Base-by-base conservation (phyloP, 2,329 filamentous ascomycete species). In the Elsinoe fawcettii region DNA sequence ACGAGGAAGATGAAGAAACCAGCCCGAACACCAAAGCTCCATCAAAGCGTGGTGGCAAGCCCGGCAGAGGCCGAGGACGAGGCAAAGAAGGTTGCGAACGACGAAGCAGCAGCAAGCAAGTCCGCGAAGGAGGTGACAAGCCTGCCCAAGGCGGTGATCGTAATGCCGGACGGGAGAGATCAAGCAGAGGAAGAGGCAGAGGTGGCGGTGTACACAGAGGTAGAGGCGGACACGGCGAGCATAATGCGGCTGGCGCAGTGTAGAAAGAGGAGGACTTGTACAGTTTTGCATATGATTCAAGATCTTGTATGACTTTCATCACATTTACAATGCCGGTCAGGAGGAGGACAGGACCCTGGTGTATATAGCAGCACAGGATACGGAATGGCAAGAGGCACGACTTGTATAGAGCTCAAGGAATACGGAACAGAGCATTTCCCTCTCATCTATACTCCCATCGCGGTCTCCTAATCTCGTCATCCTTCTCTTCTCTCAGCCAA, bases 1-100 rank as follows among this genome's bases (percentile, higher is more conserved):
- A 86, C 63, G 83, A 79, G 63, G 76, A 74, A 11, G 73, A 74
- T 56, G 74, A 62, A 46, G 66, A 63, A 11, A 25, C 22, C n/a
- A 25, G 9, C 41, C 6, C 41, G 2, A 44, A 11, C 20, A 16
- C 18, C 4, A 46, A 46, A n/a, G 41, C 20, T 25, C 12, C 20
- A 6, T 3, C 41, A 6, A 46, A 46, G 23, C 41, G 41, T 25
- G 41, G 41, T 12, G 41, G 41, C 9, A 46, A 46, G 14, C 25
- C 41, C 57, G 57, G 41, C 60, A 61, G 23, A 37, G 62, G 55
- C 6, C 53, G 56, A 32, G 18, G 58, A 25, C 46, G 32, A 6
- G 55, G 56, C 59, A 62, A 60, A 59, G 57, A 61, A 65, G 63
- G 57, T 63, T 64, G 66, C 8, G 67, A 64, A 2, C 60, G 65